Evolutionary conservation across 768 basidiomycete genomes (phyloP).

Genomic region (Grammothele lineata): DNA sequence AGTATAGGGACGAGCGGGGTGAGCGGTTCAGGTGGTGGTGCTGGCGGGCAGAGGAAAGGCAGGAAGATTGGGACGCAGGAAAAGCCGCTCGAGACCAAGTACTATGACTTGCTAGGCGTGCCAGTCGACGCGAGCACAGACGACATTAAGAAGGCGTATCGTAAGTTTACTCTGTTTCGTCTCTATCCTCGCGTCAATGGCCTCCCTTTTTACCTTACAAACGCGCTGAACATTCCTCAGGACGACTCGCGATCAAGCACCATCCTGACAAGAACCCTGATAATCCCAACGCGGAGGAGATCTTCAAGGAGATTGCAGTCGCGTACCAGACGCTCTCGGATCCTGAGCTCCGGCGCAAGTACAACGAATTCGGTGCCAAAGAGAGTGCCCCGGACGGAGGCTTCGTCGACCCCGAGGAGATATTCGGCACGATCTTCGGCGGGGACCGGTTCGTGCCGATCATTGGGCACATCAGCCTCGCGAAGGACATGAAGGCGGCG

Average conservation of each 20-base stretch:
- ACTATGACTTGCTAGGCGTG: slow-evolving; percentile 84
- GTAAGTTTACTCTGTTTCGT: too few species aligned
- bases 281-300: slow-evolving; percentile 79
- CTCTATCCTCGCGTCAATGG: too few species aligned
- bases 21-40: slow-evolving; percentile 12
- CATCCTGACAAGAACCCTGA: slow-evolving; percentile 92
- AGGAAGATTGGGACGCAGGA: slow-evolving; percentile 89
- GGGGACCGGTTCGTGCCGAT: slow-evolving; percentile 83
- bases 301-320: slow-evolving; percentile 89
- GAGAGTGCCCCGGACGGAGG: slow-evolving; percentile 82
- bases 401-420: slow-evolving; percentile 76
- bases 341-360: slow-evolving; percentile 68
- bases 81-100: slow-evolving; percentile 82
- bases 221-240: too few species aligned
- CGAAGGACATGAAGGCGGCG: slow-evolving; percentile 89
- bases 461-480: slow-evolving; percentile 85
- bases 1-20: slow-evolving; percentile 3
- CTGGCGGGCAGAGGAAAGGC: slow-evolving; percentile 38
- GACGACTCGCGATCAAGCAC: slow-evolving; percentile 82
- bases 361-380: slow-evolving; percentile 88
- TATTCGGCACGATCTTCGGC: slow-evolving; percentile 79
- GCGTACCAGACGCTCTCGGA: slow-evolving; percentile 88
- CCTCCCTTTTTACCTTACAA: too few species aligned
- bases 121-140: slow-evolving; percentile 71
- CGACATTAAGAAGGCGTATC: slow-evolving; percentile 90